Base-by-base conservation (phyloP, 176 grass and related monocot species). In the Zea mays region DNA sequence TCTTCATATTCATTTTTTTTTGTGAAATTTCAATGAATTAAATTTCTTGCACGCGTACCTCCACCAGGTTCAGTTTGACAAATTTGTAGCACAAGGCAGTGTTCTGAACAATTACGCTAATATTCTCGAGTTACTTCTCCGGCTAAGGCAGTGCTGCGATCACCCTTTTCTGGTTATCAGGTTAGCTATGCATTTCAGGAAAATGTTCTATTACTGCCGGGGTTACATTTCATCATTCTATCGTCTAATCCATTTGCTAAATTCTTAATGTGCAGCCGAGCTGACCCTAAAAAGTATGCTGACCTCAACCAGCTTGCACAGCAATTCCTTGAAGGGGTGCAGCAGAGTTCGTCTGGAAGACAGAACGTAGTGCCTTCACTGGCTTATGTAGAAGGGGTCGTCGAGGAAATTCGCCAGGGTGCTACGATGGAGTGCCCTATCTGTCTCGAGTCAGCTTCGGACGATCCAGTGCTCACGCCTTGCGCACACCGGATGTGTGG, bases 111-210 rank as follows among this genome's bases (percentile, higher is more conserved):
- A 97, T 42, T 97, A 93, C 45, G 94, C 94, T 73, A 89, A 80
- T 47, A 93, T 97, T 66, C 86, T 97, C 8, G 94, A 97, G 76
- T 84, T 97, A 14, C 88, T 93, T 62, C 90, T 93, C 59, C 88
- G 91, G 59, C 72, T 97, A 63, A 84, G 94, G 40, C 94, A 97
- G 76, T 97, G 94, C 65, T 97, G 94, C 16, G 81, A 97, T 44
- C 94, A 97, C 45, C 91, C 94, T 78, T 97, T 93, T 85, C 91
- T 97, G n/a, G 91, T 97, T 50, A 93, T 97, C 86, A 91, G 89
- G 94, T 97, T 79, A 68, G 62, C 54, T 71, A 43, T 10, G 36
- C 8, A 45, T 27, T 17, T 15, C 36, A 51, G 62, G 2, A 66
- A 35, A 45, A 15, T 40, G 44, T 5, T 45, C 0, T 9, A 11